Evolutionary conservation across 192 early-diverging fungal genomes (phyloP).

Genomic region (Coemansia nantahalensis): DNA sequence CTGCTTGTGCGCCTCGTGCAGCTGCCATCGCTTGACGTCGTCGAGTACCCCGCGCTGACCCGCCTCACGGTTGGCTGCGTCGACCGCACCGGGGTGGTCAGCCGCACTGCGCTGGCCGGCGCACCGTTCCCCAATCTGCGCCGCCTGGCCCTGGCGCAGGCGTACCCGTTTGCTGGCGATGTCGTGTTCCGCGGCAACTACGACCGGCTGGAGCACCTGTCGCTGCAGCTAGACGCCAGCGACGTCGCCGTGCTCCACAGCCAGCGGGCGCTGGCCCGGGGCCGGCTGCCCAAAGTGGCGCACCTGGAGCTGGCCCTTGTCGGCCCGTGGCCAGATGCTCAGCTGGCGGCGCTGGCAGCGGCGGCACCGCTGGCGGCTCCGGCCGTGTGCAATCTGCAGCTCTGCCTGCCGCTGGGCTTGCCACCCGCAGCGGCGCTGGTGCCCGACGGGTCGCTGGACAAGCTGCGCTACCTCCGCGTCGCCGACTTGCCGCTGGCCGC

Average conservation of each 20-base stretch:
- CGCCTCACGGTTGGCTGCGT: background rate
- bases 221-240: conserved; percentile 1
- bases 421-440: background rate
- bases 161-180: conserved; percentile 19
- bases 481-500: background rate
- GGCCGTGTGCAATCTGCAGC: background rate
- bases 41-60: background rate
- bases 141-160: conserved; percentile 4
- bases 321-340: background rate
- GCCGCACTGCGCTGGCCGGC: background rate
- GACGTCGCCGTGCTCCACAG: background rate
- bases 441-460: background rate
- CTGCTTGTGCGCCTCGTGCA: background rate
- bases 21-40: background rate
- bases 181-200: conserved; percentile 18
- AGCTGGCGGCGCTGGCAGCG: too few relatives aligned
- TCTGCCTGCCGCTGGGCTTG: background rate
- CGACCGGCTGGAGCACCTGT: conserved; percentile 3
- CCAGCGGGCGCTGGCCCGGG: background rate
- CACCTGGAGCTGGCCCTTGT: conserved; percentile 2
- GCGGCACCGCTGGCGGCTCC: background rate
- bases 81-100: background rate
- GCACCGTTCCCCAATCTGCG: conserved; percentile 6
- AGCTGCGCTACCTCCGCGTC: conserved; percentile 1
- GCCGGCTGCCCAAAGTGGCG: background rate